Conservation (phyloP, 176 grass and related monocot species). For the Eragrostis nindensis region DNA sequence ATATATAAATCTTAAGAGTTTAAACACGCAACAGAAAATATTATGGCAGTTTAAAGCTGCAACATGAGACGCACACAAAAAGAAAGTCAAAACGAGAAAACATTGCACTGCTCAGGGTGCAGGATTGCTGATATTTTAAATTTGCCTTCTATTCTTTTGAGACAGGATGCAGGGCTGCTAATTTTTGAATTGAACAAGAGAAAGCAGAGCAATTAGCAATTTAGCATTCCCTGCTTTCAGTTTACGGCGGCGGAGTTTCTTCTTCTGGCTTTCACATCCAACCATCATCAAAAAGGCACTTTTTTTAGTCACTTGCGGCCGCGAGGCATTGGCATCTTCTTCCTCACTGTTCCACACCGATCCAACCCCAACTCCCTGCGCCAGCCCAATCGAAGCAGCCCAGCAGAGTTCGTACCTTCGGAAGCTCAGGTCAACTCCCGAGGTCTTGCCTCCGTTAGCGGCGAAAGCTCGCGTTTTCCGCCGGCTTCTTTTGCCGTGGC, state of each 20-base stretch:
- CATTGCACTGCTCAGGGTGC: background rate
- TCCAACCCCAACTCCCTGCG: constrained; percentile 3
- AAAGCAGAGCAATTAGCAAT: background rate
- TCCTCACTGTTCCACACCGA: background rate
- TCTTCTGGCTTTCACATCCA: constrained; percentile 48
- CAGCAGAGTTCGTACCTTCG: background rate
- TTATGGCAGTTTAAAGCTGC: too few relatives aligned
- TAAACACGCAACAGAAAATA: too few relatives aligned
- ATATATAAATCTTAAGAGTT: too few relatives aligned
- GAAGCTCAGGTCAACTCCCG: constrained; percentile 30
- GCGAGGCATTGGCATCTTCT: constrained; percentile 13
- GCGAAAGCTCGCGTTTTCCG: too few relatives aligned
- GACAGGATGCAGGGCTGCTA: background rate
- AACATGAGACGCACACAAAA: too few relatives aligned
- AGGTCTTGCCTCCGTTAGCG: too few relatives aligned
- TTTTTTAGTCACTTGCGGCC: constrained; percentile 36
- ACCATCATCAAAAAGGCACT: constrained; percentile 30
- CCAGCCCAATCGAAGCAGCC: background rate
- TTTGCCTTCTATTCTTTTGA: background rate
- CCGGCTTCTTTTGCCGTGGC: background rate
- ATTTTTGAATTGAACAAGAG: background rate
- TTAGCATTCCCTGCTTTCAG: background rate
- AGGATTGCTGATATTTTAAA: too few relatives aligned
- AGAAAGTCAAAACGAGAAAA: background rate
- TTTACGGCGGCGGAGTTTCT: constrained; percentile 39